These are phyloP conservation scores for Suhomyces sp. DNA, from an alignment of 805 yeast genomes.

Conservation along the genomic window DNA sequence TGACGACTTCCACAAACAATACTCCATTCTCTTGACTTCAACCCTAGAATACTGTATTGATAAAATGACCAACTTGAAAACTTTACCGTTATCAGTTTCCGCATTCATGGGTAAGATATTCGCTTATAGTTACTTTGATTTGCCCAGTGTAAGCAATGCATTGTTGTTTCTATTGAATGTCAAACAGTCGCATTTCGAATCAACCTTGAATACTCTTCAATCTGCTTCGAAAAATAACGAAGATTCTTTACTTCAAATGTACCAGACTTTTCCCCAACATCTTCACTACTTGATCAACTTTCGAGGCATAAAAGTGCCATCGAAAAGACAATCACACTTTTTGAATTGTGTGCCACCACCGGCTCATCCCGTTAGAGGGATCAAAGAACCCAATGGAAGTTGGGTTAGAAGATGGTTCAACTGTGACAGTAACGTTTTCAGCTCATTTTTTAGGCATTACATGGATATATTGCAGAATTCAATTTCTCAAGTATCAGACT, in stretches of 20 bases:
- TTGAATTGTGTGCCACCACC: slow-evolving; percentile 41
- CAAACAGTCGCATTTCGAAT: slow-evolving; percentile 44
- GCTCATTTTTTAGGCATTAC: slow-evolving; percentile 61
- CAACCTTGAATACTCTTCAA: slow-evolving; percentile 4
- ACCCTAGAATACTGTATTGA: slow-evolving; percentile 54
- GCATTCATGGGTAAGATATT: slow-evolving; percentile 72
- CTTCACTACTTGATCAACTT: slow-evolving; percentile 30
- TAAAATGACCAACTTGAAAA: slow-evolving; percentile 46
- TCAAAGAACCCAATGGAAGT: slow-evolving; percentile 54
- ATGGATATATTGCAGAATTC: slow-evolving; percentile 25
- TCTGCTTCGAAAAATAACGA: background rate
- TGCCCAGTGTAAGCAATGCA: slow-evolving; percentile 56
- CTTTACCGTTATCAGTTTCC: slow-evolving; percentile 51
- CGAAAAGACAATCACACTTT: slow-evolving; percentile 21
- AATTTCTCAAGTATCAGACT: background rate
- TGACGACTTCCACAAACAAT: slow-evolving; percentile 22
- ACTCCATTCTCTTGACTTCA: slow-evolving; percentile 38
- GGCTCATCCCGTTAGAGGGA: slow-evolving; percentile 44
- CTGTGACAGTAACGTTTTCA: slow-evolving; percentile 55
- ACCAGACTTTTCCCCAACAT: slow-evolving; percentile 25
- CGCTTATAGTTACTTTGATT: slow-evolving; percentile 57
- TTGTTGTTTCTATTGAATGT: slow-evolving; percentile 55
- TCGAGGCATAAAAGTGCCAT: slow-evolving; percentile 27
- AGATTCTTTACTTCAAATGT: slow-evolving; percentile 2
- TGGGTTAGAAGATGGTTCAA: slow-evolving; percentile 65